Evolutionary conservation across 345 rosid genomes (phyloP), one percentile per base, ranked within the genome.

Genomic region (Carallia brachiata): DNA sequence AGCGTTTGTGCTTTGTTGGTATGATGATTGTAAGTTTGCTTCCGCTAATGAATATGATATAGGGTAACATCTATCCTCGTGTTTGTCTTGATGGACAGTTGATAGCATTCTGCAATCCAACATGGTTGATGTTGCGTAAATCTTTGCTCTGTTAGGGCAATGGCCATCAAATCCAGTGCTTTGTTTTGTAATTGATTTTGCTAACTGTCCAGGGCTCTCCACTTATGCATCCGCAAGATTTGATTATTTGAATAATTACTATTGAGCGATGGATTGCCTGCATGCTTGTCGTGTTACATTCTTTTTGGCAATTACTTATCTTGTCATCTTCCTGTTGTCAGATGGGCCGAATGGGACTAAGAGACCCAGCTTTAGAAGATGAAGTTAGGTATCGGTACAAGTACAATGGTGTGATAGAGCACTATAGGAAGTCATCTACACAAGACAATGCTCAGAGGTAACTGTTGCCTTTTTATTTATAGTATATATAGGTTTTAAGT

Each of bases 361-460:
- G 70, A 61, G 96, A 96, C 81, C 67, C 84, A 72, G 84, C 73
- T 78, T 79, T 96, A 77, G 92, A 87, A 75, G 98, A 96, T 15
- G 97, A 96, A 78, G 90, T 96, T 62, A 88, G 81, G 74, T 87
- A 79, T 72, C 89, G 95, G 36, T 96, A 90, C 80, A 84, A 75
- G 47, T 96, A 89, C 80, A 84, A 75, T 56, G 88, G 76, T 73
- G 98, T 90, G 70, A 90, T 96, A 62, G 50, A 79, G 75, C 93
- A 96, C 81, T 92, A 96, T 80, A 87, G 93, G 76, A 96, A 92
- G 81, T 96, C 98, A 71, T 92, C 89, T 80, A 87, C 87, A 73
- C 99, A 85, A 78, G 98, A 92, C 77, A 90, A 89, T 85, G 81
- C 89, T 54, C 98, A 92, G 80, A 88, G 98, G 99, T 92, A 75